phyloP scores from a whole-genome alignment of 148 eudicot genomes.

The Bassia scoparia region DNA sequence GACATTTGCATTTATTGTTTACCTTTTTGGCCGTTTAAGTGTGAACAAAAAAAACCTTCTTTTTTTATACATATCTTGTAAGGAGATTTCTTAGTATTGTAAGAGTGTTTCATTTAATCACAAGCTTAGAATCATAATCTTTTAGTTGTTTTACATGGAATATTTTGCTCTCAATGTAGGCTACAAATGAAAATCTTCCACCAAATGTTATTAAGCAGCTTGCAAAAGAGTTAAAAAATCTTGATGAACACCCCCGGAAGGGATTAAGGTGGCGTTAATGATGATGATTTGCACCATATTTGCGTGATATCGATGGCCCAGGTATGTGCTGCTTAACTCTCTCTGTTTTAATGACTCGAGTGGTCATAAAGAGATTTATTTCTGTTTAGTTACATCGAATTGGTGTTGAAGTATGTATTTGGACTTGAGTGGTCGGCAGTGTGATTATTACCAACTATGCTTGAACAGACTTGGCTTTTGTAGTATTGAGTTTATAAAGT shows the following conservation, averaged over 20 bases:
- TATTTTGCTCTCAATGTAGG: slow-evolving; percentile 38
- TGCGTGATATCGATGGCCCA: slow-evolving; percentile 97
- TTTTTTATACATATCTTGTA: background rate
- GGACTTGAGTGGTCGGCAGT: background rate
- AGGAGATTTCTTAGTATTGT: background rate
- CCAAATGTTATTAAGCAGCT: slow-evolving; percentile 93
- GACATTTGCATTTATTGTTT: background rate
- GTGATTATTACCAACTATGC: too few relatives aligned
- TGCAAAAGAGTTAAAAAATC: slow-evolving; percentile 92
- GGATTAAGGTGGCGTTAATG: slow-evolving; percentile 91
- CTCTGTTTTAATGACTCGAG: background rate
- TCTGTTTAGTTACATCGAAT: background rate
- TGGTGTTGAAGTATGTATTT: background rate
- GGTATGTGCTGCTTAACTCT: slow-evolving; percentile 38
- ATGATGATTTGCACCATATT: slow-evolving; percentile 88
- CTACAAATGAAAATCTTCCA: slow-evolving; percentile 97
- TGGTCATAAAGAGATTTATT: background rate
- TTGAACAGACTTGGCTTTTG: too few relatives aligned
- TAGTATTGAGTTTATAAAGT: too few relatives aligned
- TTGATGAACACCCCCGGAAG: slow-evolving; percentile 97
- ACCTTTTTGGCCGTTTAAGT: background rate
- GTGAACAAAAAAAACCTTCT: background rate
- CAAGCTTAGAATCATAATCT: background rate
- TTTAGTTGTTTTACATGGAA: background rate
- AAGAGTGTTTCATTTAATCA: background rate